Base-by-base conservation (phyloP, 2,329 filamentous ascomycete species). In the Alternaria dauci region DNA sequence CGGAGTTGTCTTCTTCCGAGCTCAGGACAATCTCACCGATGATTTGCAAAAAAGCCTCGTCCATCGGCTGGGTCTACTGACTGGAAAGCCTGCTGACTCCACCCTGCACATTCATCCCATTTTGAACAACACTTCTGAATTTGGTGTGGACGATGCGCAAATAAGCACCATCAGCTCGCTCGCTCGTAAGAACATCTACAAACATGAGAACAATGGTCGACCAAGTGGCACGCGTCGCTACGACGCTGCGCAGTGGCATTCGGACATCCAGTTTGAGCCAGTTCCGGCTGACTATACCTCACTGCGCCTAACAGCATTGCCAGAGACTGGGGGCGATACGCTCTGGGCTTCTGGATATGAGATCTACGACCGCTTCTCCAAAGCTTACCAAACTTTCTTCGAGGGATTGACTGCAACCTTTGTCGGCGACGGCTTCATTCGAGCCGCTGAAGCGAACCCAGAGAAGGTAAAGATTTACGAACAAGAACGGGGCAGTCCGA, bases 221-320 rank as follows among this genome's bases (percentile, higher is more conserved):
- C 83, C 83, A 64, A 70, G 83, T 67, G 14, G 14, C 2, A 6
- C 36, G 2, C 36, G 36, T 16, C 36, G 14, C 14, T n/a, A 16
- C n/a, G 14, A 16, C n/a, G 14, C 14, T 39, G 36, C 14, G n/a
- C n/a, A 18, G 5, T 82, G 83, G 84, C 84, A 86, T 68, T 85
- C 84, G 0, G 88, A 91, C 63, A 89, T 90, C 65, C 84, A 85
- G 0, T 91, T 89, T 60, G 89, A 91, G 77, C 84, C 84, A 0
- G 79, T 86, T 4, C 89, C 89, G 0, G 83, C 84, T 8, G 88
- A 91, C 71, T 91, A 90, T 68, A 83, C 88, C 0, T 81, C 85
- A 0, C 78, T 91, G n/a, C 83, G 87, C 51, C 76, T 89, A 0
- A 67, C 64, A 1, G 43, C 65, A 46, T 48, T 72, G 11, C 74